A percentile compares a stretch with the other conserved stretches of the same genome.
Evolutionary conservation across 257 asterid species (phyloP).

Genomic region (Jacaranda copaia): DNA sequence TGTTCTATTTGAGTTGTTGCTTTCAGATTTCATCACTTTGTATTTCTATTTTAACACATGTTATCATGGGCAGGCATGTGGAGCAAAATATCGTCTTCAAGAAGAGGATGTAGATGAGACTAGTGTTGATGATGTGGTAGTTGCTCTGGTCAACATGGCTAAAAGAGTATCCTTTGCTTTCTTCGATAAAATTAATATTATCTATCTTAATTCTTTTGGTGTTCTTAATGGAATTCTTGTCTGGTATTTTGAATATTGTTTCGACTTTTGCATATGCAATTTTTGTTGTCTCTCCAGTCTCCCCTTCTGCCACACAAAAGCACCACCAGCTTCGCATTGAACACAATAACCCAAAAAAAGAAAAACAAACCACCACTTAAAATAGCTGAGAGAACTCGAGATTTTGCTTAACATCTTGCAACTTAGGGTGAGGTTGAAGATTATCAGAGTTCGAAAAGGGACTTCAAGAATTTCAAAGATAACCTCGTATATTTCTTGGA

Average conservation of each 20-base stretch:
- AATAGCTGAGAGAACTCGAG: neutral
- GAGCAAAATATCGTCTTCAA: constrained; percentile 74
- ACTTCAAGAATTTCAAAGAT: constrained; percentile 88
- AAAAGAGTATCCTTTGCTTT: constrained; percentile 70
- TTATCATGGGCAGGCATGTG: constrained; percentile 76
- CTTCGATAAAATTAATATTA: neutral
- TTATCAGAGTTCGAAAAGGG: constrained; percentile 89
- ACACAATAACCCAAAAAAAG: constrained; percentile 18
- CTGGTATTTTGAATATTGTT: neutral
- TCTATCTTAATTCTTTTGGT: constrained; percentile 1
- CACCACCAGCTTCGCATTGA: constrained; percentile 17
- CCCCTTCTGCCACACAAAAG: constrained; percentile 21
- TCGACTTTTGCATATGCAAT: constrained; percentile 10
- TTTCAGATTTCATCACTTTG: constrained; percentile 27
- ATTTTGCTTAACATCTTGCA: constrained; percentile 56
- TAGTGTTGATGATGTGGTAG: constrained; percentile 92
- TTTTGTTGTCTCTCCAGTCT: constrained; percentile 1
- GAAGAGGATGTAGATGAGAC: constrained; percentile 80
- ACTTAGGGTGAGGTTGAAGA: constrained; percentile 93
- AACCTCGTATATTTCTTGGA: constrained; percentile 88
- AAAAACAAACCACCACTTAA: no score
- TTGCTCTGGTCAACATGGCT: constrained; percentile 88
- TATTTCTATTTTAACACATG: constrained; percentile 18
- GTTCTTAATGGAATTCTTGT: neutral
- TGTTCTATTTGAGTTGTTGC: constrained; percentile 24